phyloP scores from a whole-genome alignment of 768 basidiomycete genomes.

The Rhodotorula paludigena region DNA sequence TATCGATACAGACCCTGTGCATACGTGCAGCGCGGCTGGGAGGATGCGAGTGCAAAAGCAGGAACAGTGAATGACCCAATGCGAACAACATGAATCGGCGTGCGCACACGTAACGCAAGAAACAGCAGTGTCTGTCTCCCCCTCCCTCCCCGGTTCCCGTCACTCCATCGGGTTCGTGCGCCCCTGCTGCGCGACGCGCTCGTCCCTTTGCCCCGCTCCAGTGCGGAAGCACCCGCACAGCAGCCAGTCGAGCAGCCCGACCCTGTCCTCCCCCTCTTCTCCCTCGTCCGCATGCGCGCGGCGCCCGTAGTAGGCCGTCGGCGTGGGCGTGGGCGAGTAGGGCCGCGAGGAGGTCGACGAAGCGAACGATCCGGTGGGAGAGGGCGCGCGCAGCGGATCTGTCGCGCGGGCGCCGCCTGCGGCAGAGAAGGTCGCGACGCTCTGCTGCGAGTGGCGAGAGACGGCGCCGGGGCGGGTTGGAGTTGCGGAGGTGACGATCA shows the following conservation, averaged over 20 bases:
- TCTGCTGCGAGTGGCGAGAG: not conserved
- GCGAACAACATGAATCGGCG: too few species aligned
- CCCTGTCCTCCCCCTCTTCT: not conserved
- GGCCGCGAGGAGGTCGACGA: not conserved
- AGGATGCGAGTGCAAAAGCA: too few species aligned
- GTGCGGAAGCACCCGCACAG: slow-evolving; percentile 19
- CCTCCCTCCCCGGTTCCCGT: not conserved
- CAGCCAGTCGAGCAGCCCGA: slow-evolving; percentile 17
- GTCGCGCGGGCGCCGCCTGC: too few species aligned
- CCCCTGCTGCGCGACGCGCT: slow-evolving; percentile 7
- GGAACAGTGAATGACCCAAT: too few species aligned
- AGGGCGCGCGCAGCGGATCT: too few species aligned
- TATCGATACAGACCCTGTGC: too few species aligned
- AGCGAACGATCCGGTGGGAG: not conserved
- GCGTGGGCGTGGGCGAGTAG: not conserved
- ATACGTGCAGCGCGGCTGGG: too few species aligned
- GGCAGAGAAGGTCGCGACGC: not conserved
- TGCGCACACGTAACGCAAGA: too few species aligned
- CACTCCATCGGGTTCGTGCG: slow-evolving; percentile 25
- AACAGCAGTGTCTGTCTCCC: too few species aligned
- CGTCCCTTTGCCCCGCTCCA: not conserved
- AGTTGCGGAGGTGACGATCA: not conserved
- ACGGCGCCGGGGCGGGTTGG: not conserved
- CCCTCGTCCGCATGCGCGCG: too few species aligned
- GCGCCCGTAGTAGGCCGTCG: not conserved